Evolutionary conservation across 345 rosid genomes (phyloP).

Genomic region (Syzygium jambos): DNA sequence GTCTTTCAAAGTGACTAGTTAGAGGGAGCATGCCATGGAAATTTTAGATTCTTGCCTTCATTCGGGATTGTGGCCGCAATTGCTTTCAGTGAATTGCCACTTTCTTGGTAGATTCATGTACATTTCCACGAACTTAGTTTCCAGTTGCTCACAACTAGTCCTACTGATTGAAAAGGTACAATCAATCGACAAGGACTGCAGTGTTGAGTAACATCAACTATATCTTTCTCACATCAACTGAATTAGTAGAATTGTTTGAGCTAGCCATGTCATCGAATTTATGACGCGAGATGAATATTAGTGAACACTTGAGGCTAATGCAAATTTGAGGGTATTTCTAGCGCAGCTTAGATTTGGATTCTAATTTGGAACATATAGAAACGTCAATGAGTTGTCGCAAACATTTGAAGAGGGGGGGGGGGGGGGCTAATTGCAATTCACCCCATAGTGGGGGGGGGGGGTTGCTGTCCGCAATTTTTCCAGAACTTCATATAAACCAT

Average conservation of each 20-base stretch:
- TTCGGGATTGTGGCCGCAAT: neutral
- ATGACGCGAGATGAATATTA: neutral
- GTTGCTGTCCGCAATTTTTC: neutral
- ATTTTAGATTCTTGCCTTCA: neutral
- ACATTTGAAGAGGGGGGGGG: neutral
- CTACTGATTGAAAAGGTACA: neutral
- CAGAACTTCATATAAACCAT: neutral
- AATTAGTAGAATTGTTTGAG: neutral
- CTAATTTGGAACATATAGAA: neutral
- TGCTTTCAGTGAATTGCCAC: neutral
- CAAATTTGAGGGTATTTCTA: too few relatives aligned
- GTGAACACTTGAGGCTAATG: neutral
- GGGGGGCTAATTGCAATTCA: neutral
- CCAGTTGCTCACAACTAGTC: neutral
- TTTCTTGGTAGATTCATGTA: neutral
- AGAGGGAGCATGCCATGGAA: neutral
- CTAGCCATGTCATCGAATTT: neutral
- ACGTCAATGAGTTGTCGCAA: neutral
- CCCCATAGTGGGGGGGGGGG: neutral
- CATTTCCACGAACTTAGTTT: neutral
- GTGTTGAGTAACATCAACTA: neutral
- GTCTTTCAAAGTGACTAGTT: neutral
- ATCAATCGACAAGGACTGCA: neutral
- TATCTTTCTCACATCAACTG: neutral
- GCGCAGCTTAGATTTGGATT: neutral